Percentiles rank a stretch among this genome's conserved stretches.
Evolutionary conservation across 352 stramenopile genomes (phyloP).

Genomic region (Plasmopara halstedii): DNA sequence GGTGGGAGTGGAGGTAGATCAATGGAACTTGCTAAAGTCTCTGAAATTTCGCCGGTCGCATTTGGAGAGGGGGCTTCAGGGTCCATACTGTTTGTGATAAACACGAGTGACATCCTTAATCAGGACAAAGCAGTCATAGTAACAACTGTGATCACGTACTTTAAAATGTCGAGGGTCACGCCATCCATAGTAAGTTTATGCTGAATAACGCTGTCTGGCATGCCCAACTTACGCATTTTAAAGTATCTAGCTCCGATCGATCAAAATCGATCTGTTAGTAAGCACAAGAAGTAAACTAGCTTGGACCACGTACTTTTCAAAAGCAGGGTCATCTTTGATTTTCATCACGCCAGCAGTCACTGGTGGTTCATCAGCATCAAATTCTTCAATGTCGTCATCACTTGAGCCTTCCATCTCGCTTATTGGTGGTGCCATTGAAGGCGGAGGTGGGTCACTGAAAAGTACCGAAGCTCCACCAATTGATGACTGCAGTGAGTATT

Average conservation of each 20-base stretch:
- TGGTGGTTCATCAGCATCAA: conserved; percentile 26
- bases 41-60: conserved; percentile 14
- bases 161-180: conserved; percentile 62
- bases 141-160: conserved; percentile 22
- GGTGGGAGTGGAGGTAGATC: conserved; percentile 27
- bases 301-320: conserved; percentile 43
- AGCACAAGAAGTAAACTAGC: not conserved
- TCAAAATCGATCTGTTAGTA: conserved; percentile 2
- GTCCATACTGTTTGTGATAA: conserved; percentile 74
- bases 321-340: conserved; percentile 73
- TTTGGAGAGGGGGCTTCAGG: conserved; percentile 71
- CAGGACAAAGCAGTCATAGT: not conserved
- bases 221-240: conserved; percentile 74
- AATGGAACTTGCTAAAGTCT: not conserved
- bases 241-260: conserved; percentile 51
- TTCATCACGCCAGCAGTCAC: conserved; percentile 41
- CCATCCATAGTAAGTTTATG: conserved; percentile 80
- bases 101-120: no score
- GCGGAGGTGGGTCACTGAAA: conserved; percentile 36
- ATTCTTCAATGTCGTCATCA: conserved; percentile 45
- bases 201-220: conserved; percentile 70
- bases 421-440: conserved; percentile 14
- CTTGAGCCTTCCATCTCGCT: conserved; percentile 52
- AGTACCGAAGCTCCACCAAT: conserved; percentile 37
- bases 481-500: conserved; percentile 24